Base-by-base conservation (phyloP, 257 asterid genomes). In the Gardenia jasminoides region DNA sequence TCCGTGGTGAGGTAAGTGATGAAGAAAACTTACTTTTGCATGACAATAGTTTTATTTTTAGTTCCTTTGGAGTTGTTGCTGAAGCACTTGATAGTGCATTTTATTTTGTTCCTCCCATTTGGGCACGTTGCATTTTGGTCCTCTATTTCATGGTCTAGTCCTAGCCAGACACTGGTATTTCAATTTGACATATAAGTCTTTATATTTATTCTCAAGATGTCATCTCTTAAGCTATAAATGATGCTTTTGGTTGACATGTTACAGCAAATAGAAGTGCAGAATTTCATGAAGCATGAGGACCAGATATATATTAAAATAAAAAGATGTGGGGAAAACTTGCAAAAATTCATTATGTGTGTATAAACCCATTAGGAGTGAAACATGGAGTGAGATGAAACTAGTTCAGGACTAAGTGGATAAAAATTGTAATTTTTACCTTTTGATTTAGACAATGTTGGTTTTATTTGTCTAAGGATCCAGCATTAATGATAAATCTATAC, bases 1-100 rank as follows among this genome's bases (percentile, higher is more conserved):
- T 95, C 80, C 94, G 98, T 26, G 97, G 99, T 67, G 96, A 93
- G 96, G 98, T 95, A 86, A 74, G 88, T 77, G 46, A 67, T 77
- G 70, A 72, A 39, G 79, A 7, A 43, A 75, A 75, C 26, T 58
- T 24, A 3, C 6, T 11, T 61, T 79, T 41, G 58, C 76, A 7
- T 58, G 26, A 39, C 30, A n/a, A 22, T 41, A 17, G 65, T 67
- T 66, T 83, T 28, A 68, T 72, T 62, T 71, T 70, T n/a, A 24
- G 41, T 15, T 78, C 39, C 70, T 43, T 6, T 71, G 36, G 48
- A 24, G 46, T 20, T 66, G 61, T 76, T 73, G 46, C n/a, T 61
- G 36, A 65, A 24, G 46, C 24, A 20, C 7, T 68, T 22, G 50
- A 1, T 28, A 46, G 5, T 26, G 54, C 44, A 17, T 47, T 59